A percentile compares a stretch with the other conserved stretches of the same genome.
Conservation (phyloP, 73 alveolate species). For the Stentor roeselii region DNA sequence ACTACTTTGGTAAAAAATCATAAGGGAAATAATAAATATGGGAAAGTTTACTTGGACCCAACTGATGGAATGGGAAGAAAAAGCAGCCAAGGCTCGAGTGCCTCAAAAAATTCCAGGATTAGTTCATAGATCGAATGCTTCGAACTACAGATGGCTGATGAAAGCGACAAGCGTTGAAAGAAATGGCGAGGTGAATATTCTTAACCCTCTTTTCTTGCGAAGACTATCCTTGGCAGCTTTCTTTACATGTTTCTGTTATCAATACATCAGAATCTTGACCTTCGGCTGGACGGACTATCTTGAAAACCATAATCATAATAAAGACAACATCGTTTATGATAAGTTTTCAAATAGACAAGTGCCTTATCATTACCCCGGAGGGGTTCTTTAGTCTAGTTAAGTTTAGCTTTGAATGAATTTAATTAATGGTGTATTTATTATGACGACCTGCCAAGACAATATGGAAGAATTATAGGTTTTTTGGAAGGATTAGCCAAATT, state of each 20-base stretch:
- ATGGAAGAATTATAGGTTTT: no score
- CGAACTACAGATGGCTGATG: background rate
- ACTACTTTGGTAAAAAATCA: no score
- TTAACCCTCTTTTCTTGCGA: background rate
- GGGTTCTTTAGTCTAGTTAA: background rate
- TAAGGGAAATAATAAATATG: conserved; percentile 8
- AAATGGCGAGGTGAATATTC: conserved; percentile 2
- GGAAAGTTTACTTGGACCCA: conserved; percentile 20
- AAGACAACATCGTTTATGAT: conserved; percentile 29
- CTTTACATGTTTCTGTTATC: conserved; percentile 16
- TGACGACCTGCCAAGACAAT: no score
- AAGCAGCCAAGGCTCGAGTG: conserved; percentile 23
- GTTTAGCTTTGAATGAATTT: no score
- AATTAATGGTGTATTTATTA: no score
- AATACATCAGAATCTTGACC: background rate
- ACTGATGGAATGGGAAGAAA: background rate
- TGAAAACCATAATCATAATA: conserved; percentile 2
- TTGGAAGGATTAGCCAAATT: no score
- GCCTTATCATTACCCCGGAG: conserved; percentile 16
- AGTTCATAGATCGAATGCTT: background rate
- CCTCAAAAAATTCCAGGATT: conserved; percentile 16
- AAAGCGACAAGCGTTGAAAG: conserved; percentile 18
- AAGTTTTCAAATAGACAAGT: background rate
- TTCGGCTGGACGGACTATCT: conserved; percentile 26
- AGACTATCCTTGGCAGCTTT: conserved; percentile 2